Percentiles rank a stretch among this genome's conserved stretches.
Conservation (phyloP, 164 flowering plant genomes). For the Tetrastigma voinierianum region DNA sequence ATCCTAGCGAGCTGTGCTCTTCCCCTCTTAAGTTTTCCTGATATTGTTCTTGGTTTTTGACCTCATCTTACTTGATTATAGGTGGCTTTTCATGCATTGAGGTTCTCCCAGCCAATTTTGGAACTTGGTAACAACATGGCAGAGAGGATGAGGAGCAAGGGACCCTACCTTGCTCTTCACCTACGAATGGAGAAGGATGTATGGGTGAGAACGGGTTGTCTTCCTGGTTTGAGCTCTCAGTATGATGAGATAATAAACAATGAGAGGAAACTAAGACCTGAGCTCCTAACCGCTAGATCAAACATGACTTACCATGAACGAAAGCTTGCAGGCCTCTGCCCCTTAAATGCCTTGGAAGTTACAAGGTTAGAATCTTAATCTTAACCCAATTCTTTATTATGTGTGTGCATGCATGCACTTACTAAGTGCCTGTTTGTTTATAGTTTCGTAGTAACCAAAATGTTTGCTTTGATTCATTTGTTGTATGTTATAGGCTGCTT, state of each 20-base stretch:
- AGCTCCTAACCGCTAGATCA: constrained; percentile 82
- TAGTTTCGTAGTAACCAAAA: no score
- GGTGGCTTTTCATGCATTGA: constrained; percentile 95
- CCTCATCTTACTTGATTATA: constrained; percentile 17
- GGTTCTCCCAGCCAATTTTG: constrained; percentile 66
- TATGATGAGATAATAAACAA: constrained; percentile 68
- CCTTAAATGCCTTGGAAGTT: constrained; percentile 85
- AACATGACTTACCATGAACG: constrained; percentile 90
- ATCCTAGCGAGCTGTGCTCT: no score
- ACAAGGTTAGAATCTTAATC: constrained; percentile 45
- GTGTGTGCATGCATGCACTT: no score
- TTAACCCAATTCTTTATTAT: no score
- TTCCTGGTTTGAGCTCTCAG: constrained; percentile 77
- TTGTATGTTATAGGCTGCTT: no score
- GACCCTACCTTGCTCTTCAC: constrained; percentile 93
- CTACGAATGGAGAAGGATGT: constrained; percentile 97
- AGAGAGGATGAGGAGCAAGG: constrained; percentile 80
- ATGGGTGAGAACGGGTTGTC: constrained; percentile 98
- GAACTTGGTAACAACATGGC: constrained; percentile 86
- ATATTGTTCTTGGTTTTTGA: not conserved
- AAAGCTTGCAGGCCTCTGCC: constrained; percentile 95
- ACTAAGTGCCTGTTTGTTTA: no score
- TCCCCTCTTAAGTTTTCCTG: not conserved
- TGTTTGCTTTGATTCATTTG: no score
- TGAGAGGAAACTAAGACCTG: constrained; percentile 74